Evolutionary conservation across 2,329 filamentous ascomycete species (phyloP), one percentile per base, ranked within the genome.

Genomic region (Pseudogymnoascus sp.): DNA sequence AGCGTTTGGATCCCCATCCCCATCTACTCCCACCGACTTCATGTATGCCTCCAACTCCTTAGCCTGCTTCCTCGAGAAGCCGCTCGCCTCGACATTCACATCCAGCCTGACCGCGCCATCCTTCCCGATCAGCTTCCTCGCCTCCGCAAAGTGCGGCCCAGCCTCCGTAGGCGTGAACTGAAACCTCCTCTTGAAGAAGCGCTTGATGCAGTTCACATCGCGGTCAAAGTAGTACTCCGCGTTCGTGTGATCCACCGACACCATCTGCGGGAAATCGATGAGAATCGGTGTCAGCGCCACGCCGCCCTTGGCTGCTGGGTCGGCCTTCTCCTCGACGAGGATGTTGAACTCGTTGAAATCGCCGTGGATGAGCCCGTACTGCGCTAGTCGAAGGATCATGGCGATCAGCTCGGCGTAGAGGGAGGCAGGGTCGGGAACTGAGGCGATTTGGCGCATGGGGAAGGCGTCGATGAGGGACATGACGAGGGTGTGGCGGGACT

Each of bases 271-370:
- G 73, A 99, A 99, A 78, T 99, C 96, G 71, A 99, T 99, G 53
- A 99, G 79, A 62, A 97, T 85, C 0, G 95, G 95, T 6, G 85
- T 86, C 26, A 96, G 78, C 15, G 71, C 70, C 10, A 72, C 64
- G 9, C 70, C 67, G 19, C 74, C 70, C 35, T 72, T 47, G 40
- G 74, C 79, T 63, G 81, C 63, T 6, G 59, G n/a, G 5, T 53
- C 68, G 35, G 73, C 73, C 59, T 80, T 85, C 74, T 97, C 93
- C 73, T 95, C 91, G 74, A 99, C 87, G 35, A 99, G 80, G 67
- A 99, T 93, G 75, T 99, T 99, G 82, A 99, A 99, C 76, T 99
- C 96, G 79, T 99, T 99, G 79, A 96, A 99, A 74, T 99, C 95
- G 66, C 95, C 95, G 74, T 99, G 95, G 66, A 99, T 99, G 59